Evolutionary conservation across 1,284 basidiomycete species (phyloP).

Genomic region (Ceraceosorus guamensis): DNA sequence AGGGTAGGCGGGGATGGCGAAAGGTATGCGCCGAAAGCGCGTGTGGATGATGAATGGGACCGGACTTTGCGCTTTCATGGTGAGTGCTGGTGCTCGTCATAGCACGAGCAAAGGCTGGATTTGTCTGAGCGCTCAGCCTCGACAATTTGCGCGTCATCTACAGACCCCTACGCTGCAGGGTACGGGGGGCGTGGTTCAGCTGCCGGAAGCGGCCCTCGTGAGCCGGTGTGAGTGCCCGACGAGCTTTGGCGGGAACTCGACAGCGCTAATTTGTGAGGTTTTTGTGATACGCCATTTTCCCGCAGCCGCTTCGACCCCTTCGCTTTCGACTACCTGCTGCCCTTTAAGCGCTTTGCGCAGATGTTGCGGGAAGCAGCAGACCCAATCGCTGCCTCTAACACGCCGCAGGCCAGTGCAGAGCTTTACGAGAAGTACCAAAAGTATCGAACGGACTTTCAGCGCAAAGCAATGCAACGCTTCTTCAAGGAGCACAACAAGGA

Average conservation of each 20-base stretch:
- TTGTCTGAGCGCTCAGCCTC: too few relatives aligned
- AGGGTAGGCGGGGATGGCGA: background rate
- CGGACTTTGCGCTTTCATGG: background rate
- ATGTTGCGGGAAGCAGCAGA: conserved; percentile 3
- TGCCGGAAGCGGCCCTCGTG: too few relatives aligned
- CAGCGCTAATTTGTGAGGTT: too few relatives aligned
- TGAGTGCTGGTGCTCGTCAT: too few relatives aligned
- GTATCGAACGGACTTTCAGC: conserved; percentile 31
- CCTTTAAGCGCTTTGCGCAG: conserved; percentile 29
- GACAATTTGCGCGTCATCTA: too few relatives aligned
- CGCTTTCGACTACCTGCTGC: conserved; percentile 9
- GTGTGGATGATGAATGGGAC: background rate
- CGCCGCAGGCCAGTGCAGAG: conserved; percentile 12
- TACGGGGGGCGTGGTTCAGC: too few relatives aligned
- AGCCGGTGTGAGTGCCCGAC: too few relatives aligned
- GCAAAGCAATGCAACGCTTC: conserved; percentile 27
- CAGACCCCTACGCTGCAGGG: too few relatives aligned
- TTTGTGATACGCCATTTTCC: background rate
- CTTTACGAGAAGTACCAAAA: conserved; percentile 36
- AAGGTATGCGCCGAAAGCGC: background rate
- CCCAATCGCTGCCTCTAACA: conserved; percentile 3
- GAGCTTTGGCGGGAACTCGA: too few relatives aligned
- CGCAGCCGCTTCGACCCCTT: background rate
- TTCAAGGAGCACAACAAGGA: conserved; percentile 30
- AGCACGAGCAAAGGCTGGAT: too few relatives aligned